These are phyloP conservation scores for Phylloporus rhodoxanthus DNA, from an alignment of 768 basidiomycete genomes.

Conservation along the genomic window DNA sequence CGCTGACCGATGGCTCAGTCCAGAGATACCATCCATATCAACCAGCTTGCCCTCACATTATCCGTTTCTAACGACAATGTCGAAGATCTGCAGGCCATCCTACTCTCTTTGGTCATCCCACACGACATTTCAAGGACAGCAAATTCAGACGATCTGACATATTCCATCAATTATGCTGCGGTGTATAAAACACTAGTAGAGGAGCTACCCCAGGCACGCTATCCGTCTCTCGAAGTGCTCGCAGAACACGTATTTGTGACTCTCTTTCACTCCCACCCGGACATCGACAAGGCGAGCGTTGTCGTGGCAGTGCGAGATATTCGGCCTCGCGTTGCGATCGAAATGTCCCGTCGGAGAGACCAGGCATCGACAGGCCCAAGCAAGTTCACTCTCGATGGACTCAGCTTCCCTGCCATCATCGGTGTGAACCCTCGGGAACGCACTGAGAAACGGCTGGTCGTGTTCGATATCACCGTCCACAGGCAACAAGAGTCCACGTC, in stretches of 20 bases:
- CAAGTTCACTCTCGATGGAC: constrained; percentile 29
- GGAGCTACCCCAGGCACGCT: constrained; percentile 22
- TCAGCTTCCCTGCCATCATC: constrained; percentile 52
- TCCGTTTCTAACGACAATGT: constrained; percentile 26
- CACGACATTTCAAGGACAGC: constrained; percentile 49
- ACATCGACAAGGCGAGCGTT: constrained; percentile 37
- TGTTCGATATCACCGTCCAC: constrained; percentile 42
- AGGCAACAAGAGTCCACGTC: background rate
- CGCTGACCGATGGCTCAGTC: background rate
- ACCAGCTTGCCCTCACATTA: constrained; percentile 42
- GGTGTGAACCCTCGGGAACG: constrained; percentile 69
- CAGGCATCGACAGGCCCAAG: constrained; percentile 13
- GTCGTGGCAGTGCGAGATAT: constrained; percentile 44
- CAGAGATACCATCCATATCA: constrained; percentile 40
- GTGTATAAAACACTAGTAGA: constrained; percentile 28
- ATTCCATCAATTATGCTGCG: constrained; percentile 62
- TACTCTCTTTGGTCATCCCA: constrained; percentile 45
- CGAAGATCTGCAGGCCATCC: constrained; percentile 48
- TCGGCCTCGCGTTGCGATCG: constrained; percentile 40
- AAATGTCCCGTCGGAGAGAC: constrained; percentile 29
- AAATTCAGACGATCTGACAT: constrained; percentile 44
- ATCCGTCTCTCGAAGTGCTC: constrained; percentile 44
- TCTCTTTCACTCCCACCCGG: constrained; percentile 33
- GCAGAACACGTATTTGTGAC: constrained; percentile 35
- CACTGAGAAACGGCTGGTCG: constrained; percentile 54